Evolutionary conservation across 371 early-diverging fungal species (phyloP).

Genomic region (Lichtheimia corymbifera): DNA sequence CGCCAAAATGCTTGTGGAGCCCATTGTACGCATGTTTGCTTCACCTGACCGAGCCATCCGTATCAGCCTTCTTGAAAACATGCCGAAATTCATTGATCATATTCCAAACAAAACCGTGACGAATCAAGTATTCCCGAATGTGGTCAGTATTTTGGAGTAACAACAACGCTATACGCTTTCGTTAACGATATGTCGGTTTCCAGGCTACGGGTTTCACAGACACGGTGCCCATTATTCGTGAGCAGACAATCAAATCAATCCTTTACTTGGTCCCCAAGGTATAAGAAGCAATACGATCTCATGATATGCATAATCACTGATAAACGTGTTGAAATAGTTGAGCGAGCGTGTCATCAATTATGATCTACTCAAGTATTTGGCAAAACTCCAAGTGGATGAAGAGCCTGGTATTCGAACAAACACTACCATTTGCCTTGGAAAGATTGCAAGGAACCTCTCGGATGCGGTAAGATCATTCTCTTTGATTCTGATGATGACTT

Average conservation of each 20-base stretch:
- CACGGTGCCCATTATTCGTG: constrained; percentile 86
- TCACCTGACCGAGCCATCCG: constrained; percentile 90
- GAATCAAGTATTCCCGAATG: constrained; percentile 86
- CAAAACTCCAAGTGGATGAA: constrained; percentile 85
- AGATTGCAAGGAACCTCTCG: constrained; percentile 74
- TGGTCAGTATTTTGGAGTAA: constrained; percentile 51
- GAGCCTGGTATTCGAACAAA: constrained; percentile 97
- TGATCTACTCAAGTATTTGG: constrained; percentile 82
- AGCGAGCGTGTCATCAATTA: constrained; percentile 79
- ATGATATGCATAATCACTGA: not conserved
- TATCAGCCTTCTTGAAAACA: constrained; percentile 79
- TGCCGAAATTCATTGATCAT: constrained; percentile 72
- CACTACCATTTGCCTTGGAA: constrained; percentile 90
- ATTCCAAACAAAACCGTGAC: constrained; percentile 70
- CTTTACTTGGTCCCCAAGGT: constrained; percentile 74
- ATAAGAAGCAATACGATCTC: not conserved
- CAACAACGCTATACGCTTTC: not conserved
- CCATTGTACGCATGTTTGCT: constrained; percentile 84
- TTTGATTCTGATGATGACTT: not conserved
- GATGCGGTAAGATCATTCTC: constrained; percentile 60
- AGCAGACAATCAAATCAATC: constrained; percentile 87
- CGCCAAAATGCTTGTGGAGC: constrained; percentile 65
- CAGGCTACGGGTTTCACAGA: constrained; percentile 90
- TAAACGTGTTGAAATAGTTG: constrained; percentile 40
- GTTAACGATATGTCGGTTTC: not conserved